phyloP scores from a whole-genome alignment of 352 stramenopile genomes.

The Phytophthora quininea region DNA sequence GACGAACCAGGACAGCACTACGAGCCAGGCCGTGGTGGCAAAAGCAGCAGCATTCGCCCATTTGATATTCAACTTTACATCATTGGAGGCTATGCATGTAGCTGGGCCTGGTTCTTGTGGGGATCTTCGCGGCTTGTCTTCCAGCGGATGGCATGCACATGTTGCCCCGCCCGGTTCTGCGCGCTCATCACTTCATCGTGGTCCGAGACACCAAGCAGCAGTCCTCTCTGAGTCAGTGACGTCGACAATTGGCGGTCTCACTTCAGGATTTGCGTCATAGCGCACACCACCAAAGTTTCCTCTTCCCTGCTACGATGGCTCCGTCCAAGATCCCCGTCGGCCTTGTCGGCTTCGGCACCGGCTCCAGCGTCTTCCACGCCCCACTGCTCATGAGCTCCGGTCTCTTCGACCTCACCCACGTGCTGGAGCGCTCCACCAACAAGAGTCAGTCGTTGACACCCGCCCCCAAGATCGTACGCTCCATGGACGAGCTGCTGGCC shows the following conservation, averaged over 20 bases:
- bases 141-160: too few relatives aligned
- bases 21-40: too few relatives aligned
- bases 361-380: slow-evolving; percentile 77
- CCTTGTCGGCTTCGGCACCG: slow-evolving; percentile 76
- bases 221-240: neutral
- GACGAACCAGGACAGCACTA: too few relatives aligned
- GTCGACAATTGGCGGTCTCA: neutral
- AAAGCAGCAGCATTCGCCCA: too few relatives aligned
- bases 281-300: neutral
- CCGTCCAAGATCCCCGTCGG: slow-evolving; percentile 52
- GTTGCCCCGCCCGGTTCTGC: too few relatives aligned
- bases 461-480: slow-evolving; percentile 63
- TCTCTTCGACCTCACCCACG: slow-evolving; percentile 74
- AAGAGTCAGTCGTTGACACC: slow-evolving; percentile 61
- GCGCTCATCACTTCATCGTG: too few relatives aligned
- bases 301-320: neutral
- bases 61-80: too few relatives aligned
- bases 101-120: too few relatives aligned
- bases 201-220: neutral
- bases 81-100: too few relatives aligned
- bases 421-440: slow-evolving; percentile 72
- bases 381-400: slow-evolving; percentile 66
- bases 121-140: too few relatives aligned
- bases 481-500: slow-evolving; percentile 71
- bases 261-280: neutral